Evolutionary conservation across 345 rosid species (phyloP).

Genomic region (Populus euphratica): DNA sequence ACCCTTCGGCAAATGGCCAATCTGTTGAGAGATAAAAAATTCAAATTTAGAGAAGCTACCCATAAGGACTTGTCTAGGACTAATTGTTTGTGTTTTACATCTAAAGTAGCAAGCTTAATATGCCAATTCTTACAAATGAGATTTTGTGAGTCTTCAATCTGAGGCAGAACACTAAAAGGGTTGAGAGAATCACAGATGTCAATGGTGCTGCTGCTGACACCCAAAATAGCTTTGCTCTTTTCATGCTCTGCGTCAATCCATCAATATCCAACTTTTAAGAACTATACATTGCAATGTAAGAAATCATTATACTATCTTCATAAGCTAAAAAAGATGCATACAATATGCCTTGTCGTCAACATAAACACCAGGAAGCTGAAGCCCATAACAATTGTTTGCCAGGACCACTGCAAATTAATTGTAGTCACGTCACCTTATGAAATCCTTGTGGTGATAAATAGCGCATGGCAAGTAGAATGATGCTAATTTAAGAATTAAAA

Average conservation of each 20-base stretch:
- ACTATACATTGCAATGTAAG: background rate
- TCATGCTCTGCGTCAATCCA: conserved; percentile 56
- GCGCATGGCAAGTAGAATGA: background rate
- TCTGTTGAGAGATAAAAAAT: conserved; percentile 37
- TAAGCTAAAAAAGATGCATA: conserved; percentile 31
- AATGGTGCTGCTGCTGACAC: conserved; percentile 91
- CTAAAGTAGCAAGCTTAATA: background rate
- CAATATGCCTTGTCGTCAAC: conserved; percentile 70
- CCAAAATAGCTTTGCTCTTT: conserved; percentile 89
- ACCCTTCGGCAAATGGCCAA: conserved; percentile 88
- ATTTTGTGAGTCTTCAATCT: conserved; percentile 60
- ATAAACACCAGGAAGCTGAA: conserved; percentile 62
- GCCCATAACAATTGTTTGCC: conserved; percentile 82
- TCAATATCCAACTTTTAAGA: conserved; percentile 10
- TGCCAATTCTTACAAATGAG: conserved; percentile 53
- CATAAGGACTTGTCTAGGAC: background rate
- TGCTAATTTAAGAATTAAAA: background rate
- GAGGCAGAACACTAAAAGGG: conserved; percentile 45
- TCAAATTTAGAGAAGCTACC: background rate
- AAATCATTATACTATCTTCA: background rate
- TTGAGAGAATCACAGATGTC: conserved; percentile 73
- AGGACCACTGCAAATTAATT: conserved; percentile 73
- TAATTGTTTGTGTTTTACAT: background rate
- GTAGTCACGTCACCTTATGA: background rate
- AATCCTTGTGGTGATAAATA: background rate